Evolutionary conservation across 805 yeast species (phyloP), one percentile per base, ranked within the genome.

Genomic region (Yarrowia sp.): DNA sequence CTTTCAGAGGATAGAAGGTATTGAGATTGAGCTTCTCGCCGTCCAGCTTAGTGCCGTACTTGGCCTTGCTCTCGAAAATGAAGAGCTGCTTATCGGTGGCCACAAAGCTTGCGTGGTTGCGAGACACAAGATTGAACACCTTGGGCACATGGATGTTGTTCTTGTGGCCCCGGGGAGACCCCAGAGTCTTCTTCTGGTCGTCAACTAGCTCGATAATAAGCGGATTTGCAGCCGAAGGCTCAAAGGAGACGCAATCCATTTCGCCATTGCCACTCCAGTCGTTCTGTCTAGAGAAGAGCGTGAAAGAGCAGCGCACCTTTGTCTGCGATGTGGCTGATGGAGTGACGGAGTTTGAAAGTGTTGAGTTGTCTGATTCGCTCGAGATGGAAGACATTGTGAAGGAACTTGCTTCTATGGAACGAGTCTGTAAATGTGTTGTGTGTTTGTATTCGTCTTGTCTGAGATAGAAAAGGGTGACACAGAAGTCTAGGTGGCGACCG

Each of bases 1-100:
- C 61, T 35, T 38, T 4, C 16, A 54, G 9, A 28, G 61, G 46
- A 17, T 38, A 36, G 3, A 54, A 21, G 8, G 14, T 28, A 19
- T 38, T 22, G 35, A 17, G 61, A 17, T 17, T 19, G 14, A 38
- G 11, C 10, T 17, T 35, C 14, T 26, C 30, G 19, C 46, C 61
- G 30, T 54, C 46, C 36, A 54, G 26, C 35, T 14, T 12, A 9
- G 26, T 38, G 35, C 61, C 61, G 30, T 54, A 54, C 61, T 54
- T 54, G 35, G 61, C 61, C 26, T 54, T 38, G 35, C 21, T 8
- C 9, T 54, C 61, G 9, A 21, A 54, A 17, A 54, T 3, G n/a
- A n/a, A 54, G 24, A 54, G 61, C 33, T 54, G 35, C 9, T n/a
- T 17, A 9, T 38, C 24, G 26, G 46, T 24, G 26, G 61, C 61